Evolutionary conservation across 225 moss, liverwort and hornwort species (phyloP), one percentile per base, ranked within the genome.

Genomic region (Marchantia paleacea): DNA sequence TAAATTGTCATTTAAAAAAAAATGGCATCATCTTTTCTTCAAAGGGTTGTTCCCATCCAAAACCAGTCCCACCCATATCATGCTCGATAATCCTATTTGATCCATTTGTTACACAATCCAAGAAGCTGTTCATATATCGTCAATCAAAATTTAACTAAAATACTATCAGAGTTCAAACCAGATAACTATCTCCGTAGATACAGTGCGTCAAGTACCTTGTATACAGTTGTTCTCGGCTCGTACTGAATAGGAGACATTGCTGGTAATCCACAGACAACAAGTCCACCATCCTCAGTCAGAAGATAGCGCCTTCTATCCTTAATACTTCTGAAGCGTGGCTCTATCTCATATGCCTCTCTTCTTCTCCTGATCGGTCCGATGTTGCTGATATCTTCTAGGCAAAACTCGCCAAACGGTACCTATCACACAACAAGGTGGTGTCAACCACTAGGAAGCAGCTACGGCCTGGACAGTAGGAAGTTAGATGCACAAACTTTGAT

Each of bases 381-480:
- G 75, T 91, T 83, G 0, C 88, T 86, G 7, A 79, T 25, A 80
- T 87, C 86, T 25, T 82, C 82, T 12, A 89, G 81, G 47, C 91
- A 83, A 82, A 86, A 96, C 70, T 92, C 92, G 57, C 92, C 91
- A 89, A 96, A 96, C 51, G 89, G 89, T n/a, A 92, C 88, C 96
- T 95, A 30, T 16, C 16, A 65, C 25, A 66, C 24, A 12, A 65
- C 24, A 53, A 28, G 16, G 8, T 22, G 52, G 10, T 48, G 31
- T 72, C 48, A 72, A 72, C 11, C 68, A 13, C 65, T 6, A 20
- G 5, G 48, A 71, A 39, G 8, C 71, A 73, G 24, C 52, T 12
- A 7, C 26, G n/a, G 25, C 13, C 57, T 57, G 57, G 57, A 57
- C 19, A 39, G 39, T 39, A 39, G 39, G 39, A 39, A 39, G 39